These are phyloP conservation scores for Tricholoma furcatifolium DNA, from an alignment of 768 basidiomycete genomes.

Conservation along the genomic window DNA sequence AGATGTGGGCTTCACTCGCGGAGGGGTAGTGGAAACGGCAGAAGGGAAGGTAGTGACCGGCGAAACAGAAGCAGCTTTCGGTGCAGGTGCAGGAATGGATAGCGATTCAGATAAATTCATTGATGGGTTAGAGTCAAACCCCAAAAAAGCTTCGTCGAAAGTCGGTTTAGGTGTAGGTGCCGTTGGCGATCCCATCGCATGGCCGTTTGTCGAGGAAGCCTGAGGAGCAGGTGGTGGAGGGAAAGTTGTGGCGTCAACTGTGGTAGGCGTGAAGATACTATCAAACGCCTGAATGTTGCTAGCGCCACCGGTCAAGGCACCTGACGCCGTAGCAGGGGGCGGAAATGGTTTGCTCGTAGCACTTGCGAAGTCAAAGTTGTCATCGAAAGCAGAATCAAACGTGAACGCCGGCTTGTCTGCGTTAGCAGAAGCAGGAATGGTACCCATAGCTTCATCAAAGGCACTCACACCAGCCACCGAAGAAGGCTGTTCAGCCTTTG, in stretches of 20 bases:
- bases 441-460: conserved; percentile 76
- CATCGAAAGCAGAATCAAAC: conserved; percentile 60
- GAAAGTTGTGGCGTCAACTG: background rate
- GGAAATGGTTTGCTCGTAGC: conserved; percentile 35
- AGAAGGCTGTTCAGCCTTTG: conserved; percentile 13
- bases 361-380: conserved; percentile 59
- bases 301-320: background rate
- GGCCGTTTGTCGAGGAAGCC: conserved; percentile 4
- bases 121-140: conserved; percentile 37
- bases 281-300: conserved; percentile 29
- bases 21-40: conserved; percentile 26
- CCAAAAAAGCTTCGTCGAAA: conserved; percentile 58
- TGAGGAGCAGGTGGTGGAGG: conserved; percentile 1
- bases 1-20: conserved; percentile 38
- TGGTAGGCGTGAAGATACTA: conserved; percentile 25
- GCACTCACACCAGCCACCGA: conserved; percentile 53
- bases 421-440: conserved; percentile 37
- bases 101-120: conserved; percentile 41
- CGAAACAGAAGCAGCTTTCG: conserved; percentile 10
- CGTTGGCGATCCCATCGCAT: background rate
- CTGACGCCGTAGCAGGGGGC: conserved; percentile 24
- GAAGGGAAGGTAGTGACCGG: conserved; percentile 26
- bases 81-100: conserved; percentile 23
- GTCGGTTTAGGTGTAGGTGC: conserved; percentile 18
- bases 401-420: conserved; percentile 45